Base-by-base conservation (phyloP, 73 alveolate genomes). In the Paramecium pentaurelia region DNA sequence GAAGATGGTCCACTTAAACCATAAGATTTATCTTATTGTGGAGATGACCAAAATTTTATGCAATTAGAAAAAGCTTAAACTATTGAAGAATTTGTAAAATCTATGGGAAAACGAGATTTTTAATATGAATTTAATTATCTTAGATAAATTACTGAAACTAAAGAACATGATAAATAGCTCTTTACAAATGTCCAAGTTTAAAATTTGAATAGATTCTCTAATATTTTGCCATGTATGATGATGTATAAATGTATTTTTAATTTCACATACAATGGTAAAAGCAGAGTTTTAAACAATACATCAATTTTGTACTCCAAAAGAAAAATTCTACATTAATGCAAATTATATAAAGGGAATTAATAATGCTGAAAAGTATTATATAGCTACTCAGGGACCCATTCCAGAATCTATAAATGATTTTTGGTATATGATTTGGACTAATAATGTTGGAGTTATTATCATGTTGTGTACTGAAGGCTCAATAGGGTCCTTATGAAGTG, bases 361-460 rank as follows among this genome's bases (percentile, higher is more conserved):
- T 12, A 71, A 77, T 32, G 42, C 51, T 32, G 84, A 64, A 64
- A 64, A 64, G 12, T 32, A 28, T 3, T 64, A 64, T 28, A 64
- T 64, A 0, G 84, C 84, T 2, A 64, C 84, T 64, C 7, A 64
- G 12, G 84, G 84, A 1, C 84, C 84, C 0, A 28, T 64, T 28
- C 84, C 84, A 32, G 84, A 64, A 9, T 64, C 84, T 0, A 12
- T 64, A 28, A 27, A 10, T 64, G 84, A 64, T 64, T 64, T 64
- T 64, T 64, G 84, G 84, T 54, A 95, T 73, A 97, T 96, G 99
- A 92, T 97, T n/a, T 93, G 95, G 96, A 95, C 96, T 80, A 95
- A 97, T 77, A 93, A 97, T 68, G 95, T 96, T 25, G 60, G 58
- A 5, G 84, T 93, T 0, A 88, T 97, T 38, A 58, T 97, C 10